Conservation (phyloP, 176 grass and related monocot species). For the maize (Zea mays) region Zm-B73-REFERENCE-NAM-5.0 NC_050101.1:126613001-126613500, state of each 20-base stretch:
- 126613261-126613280: slow-evolving; percentile 72
- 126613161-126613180: slow-evolving; percentile 58
- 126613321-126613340: slow-evolving; percentile 71
- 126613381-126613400: slow-evolving; percentile 46
- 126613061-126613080: slow-evolving; percentile 66
- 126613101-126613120: slow-evolving; percentile 66
- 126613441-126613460: slow-evolving; percentile 64
- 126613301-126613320: slow-evolving; percentile 39
- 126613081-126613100: slow-evolving; percentile 66
- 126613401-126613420: slow-evolving; percentile 57
- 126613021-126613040: slow-evolving; percentile 61
- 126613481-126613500: slow-evolving; percentile 51
- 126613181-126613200: slow-evolving; percentile 54
- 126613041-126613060: slow-evolving; percentile 66
- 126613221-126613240: slow-evolving; percentile 26
- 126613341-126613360: slow-evolving; percentile 63
- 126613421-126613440: slow-evolving; percentile 36
- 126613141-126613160: slow-evolving; percentile 54
- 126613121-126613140: slow-evolving; percentile 58
- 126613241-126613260: slow-evolving; percentile 65
- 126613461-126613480: slow-evolving; percentile 60
- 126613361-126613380: slow-evolving; percentile 41
- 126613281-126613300: slow-evolving; percentile 55
- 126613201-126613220: slow-evolving; percentile 56
- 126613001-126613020: slow-evolving; percentile 57